Base-by-base conservation (phyloP, 441 rosid genomes). In the Hura crepitans region DNA sequence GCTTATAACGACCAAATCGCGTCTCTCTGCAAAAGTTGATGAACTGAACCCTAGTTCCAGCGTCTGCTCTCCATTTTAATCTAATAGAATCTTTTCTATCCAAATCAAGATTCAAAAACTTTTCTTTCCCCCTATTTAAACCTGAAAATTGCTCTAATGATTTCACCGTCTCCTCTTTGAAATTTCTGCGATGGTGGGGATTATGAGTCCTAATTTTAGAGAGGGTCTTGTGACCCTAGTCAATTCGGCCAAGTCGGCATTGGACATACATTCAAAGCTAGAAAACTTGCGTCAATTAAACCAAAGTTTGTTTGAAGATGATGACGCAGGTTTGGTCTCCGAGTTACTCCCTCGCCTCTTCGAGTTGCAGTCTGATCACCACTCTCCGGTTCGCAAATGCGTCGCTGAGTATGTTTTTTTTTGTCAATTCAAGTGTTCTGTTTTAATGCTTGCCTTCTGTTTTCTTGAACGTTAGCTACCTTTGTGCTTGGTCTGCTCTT, bases 321-420 rank as follows among this genome's bases (percentile, higher is more conserved):
- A 75, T 45, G 86, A 80, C 42, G 74, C 80, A 50, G 72, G 54
- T 72, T 73, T 80, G 27, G 79, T 91, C 65, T 82, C 87, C 11
- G 90, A 85, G 82, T 78, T 88, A 72, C 87, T 96, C 69, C 94
- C 97, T 81, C 82, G 74, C 68, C 79, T 93, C 55, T 88, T 88
- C 72, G 89, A 96, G 68, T 86, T 93, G 58, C 89, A 81, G 64
- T 76, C 92, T 45, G 97, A 96, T 74, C 81, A 77, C 18, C 83
- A 81, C 72, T 84, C 84, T 68, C 93, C 92, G 45, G 97, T 87
- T 73, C 99, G 99, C 84, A 91, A 88, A 75, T 75, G 84, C 73
- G 92, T 86, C 68, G 76, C 85, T 53, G 88, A 87, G 98, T 93
- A 80, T 67, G 92, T 67, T 74, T 75, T 71, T 28, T 72, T 17